Evolutionary conservation across 441 rosid genomes (phyloP).

Genomic region (Brassica hybrid): DNA sequence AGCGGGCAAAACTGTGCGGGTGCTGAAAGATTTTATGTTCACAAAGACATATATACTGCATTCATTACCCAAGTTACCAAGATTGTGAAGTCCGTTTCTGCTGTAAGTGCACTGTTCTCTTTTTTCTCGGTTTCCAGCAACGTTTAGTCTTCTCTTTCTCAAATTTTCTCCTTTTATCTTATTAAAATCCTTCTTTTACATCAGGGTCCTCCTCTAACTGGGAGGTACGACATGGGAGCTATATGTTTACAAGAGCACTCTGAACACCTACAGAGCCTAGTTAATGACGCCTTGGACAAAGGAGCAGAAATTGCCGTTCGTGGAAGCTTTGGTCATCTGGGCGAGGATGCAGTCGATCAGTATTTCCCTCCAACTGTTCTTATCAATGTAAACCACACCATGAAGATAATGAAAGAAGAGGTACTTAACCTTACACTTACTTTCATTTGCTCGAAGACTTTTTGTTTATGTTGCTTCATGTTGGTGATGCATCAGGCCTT

Average conservation of each 20-base stretch:
- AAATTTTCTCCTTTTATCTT: background rate
- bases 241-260: constrained; percentile 95
- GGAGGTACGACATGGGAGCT: constrained; percentile 98
- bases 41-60: constrained; percentile 73
- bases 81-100: constrained; percentile 88
- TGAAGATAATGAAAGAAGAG: constrained; percentile 99
- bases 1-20: constrained; percentile 99
- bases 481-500: constrained; percentile 59
- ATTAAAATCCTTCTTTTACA: constrained; percentile 14
- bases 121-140: constrained; percentile 4
- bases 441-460: background rate
- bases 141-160: constrained; percentile 19
- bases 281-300: constrained; percentile 84
- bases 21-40: constrained; percentile 97
- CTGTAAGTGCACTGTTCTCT: constrained; percentile 60
- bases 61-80: constrained; percentile 79
- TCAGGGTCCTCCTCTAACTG: constrained; percentile 93
- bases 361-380: constrained; percentile 93
- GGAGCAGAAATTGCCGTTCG: constrained; percentile 91
- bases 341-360: constrained; percentile 95
- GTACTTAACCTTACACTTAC: constrained; percentile 43
- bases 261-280: constrained; percentile 83
- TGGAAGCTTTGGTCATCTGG: constrained; percentile 94
- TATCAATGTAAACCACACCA: constrained; percentile 79
- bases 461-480: constrained; percentile 12